Evolutionary conservation across 345 rosid genomes (phyloP).

Genomic region (Eutrema yunnanense): DNA sequence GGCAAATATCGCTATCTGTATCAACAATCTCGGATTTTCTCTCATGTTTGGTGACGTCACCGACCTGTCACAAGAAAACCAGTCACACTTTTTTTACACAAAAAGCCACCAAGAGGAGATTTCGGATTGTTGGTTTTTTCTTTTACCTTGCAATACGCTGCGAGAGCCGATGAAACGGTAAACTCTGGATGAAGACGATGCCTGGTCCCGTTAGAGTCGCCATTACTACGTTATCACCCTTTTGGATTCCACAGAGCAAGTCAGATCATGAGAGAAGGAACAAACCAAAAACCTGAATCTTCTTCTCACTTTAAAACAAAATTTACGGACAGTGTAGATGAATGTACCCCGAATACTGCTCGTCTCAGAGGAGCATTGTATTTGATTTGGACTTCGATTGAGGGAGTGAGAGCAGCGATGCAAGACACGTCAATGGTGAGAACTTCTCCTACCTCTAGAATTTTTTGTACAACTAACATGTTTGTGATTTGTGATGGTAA

Average conservation of each 20-base stretch:
- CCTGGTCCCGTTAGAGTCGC: conserved; percentile 91
- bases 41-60: conserved; percentile 98
- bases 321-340: conserved; percentile 16
- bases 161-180: conserved; percentile 84
- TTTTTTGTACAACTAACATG: conserved; percentile 88
- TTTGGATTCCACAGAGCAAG: conserved; percentile 1
- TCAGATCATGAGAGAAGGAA: not conserved
- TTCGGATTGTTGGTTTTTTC: not conserved
- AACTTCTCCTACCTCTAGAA: conserved; percentile 83
- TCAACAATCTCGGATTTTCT: conserved; percentile 82
- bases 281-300: not conserved
- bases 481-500: conserved; percentile 12
- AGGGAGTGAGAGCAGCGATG: conserved; percentile 68
- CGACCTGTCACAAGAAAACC: conserved; percentile 50
- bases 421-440: conserved; percentile 74
- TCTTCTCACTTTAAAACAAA: not conserved
- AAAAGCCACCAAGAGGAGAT: not conserved
- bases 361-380: conserved; percentile 84
- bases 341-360: conserved; percentile 80
- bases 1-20: conserved; percentile 80
- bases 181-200: conserved; percentile 89
- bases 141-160: conserved; percentile 84
- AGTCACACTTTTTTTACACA: not conserved
- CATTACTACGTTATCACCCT: conserved; percentile 89
- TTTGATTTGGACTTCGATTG: conserved; percentile 77